Evolutionary conservation across 768 basidiomycete genomes (phyloP).

Genomic region (Suillus tomentosus): DNA sequence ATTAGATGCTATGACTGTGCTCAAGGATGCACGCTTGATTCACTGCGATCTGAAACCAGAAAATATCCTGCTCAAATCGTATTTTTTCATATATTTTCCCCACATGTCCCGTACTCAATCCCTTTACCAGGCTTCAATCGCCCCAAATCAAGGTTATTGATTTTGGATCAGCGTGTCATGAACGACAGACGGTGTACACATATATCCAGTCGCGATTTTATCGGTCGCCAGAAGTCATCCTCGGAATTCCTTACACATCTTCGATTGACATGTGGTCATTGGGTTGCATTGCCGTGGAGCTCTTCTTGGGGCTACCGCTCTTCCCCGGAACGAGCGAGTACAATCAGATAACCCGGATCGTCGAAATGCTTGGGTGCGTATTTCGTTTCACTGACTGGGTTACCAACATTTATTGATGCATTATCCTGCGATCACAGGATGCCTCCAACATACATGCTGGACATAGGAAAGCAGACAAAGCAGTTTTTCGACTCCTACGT

Average conservation of each 20-base stretch:
- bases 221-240: slow-evolving; percentile 94
- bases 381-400: slow-evolving; percentile 5
- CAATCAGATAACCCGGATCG: slow-evolving; percentile 95
- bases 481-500: slow-evolving; percentile 90
- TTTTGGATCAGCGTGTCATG: slow-evolving; percentile 98
- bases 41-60: slow-evolving; percentile 99
- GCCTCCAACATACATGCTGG: slow-evolving; percentile 92
- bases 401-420: background rate
- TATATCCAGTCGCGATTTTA: slow-evolving; percentile 99
- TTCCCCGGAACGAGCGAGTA: slow-evolving; percentile 99
- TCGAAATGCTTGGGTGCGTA: slow-evolving; percentile 96
- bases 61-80: slow-evolving; percentile 97
- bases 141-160: slow-evolving; percentile 99
- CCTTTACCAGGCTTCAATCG: slow-evolving; percentile 74
- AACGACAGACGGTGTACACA: slow-evolving; percentile 99
- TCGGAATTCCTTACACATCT: slow-evolving; percentile 92
- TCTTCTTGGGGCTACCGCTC: slow-evolving; percentile 93
- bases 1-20: slow-evolving; percentile 85
- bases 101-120: slow-evolving; percentile 9
- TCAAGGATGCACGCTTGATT: slow-evolving; percentile 95
- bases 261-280: slow-evolving; percentile 99
- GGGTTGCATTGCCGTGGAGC: slow-evolving; percentile 97
- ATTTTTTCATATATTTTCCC: slow-evolving; percentile 20
- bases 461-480: slow-evolving; percentile 90
- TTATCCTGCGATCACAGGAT: slow-evolving; percentile 48